Evolutionary conservation across 345 rosid species (phyloP), one percentile per base, ranked within the genome.

Genomic region (Balakata baccata): DNA sequence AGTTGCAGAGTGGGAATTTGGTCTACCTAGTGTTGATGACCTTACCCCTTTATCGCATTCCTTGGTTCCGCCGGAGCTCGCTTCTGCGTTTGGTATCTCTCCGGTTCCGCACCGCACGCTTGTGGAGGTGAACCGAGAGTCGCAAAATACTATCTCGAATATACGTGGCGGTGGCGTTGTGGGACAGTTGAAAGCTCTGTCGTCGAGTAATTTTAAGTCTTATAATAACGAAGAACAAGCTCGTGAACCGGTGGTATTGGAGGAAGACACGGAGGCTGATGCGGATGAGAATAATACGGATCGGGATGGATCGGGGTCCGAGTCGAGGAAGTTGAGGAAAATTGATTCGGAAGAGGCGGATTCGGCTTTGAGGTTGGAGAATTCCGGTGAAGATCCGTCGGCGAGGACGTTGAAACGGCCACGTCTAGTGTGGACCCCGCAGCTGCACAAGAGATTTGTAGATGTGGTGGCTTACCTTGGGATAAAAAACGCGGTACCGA

Each of bases 351-450:
- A 87, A 77, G 99, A 91, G 77, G 94, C 89, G 76, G 99, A 95
- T 82, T 89, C 98, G 34, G 89, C 87, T 14, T 62, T 80, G 70
- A 53, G 86, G 77, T 74, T 79, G 66, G 89, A 85, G 69, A 80
- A 75, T 71, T 79, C 86, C 49, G 65, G 18, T 29, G 98, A 89
- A 3, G 97, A 91, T 70, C 86, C 83, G 71, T 16, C 88, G 37
- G 92, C 90, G 59, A 82, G 86, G 85, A 67, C 91, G 59, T 45
- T 81, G 76, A 96, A 96, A 79, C 86, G 93, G 75, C 88, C 88
- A 63, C 90, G 99, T 50, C 68, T 96, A 17, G 98, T 96, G 20
- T 96, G 99, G 99, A 96, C 99, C 4, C 98, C 99, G 51, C 98
- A 93, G 78, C 84, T 96, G 64, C 99, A 96, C 79, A 93, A 93